phyloP scores from a whole-genome alignment of 2,329 filamentous ascomycete species.

The Diplodia scrobiculata region DNA sequence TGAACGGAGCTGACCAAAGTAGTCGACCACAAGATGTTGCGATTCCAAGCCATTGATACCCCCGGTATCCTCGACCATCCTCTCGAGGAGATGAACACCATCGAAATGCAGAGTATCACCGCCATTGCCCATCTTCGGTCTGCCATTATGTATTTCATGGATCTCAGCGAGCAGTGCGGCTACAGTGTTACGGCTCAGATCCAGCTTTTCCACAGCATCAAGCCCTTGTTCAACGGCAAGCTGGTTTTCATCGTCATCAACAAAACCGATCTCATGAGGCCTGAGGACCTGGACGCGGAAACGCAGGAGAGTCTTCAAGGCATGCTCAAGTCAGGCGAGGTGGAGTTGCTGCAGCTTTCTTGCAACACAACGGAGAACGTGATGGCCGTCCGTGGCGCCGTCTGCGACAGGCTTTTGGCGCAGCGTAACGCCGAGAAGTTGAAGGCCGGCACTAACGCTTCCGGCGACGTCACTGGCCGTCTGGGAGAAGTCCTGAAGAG shows the following conservation, averaged over 20 bases:
- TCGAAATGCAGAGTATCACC: slow-evolving; percentile 98
- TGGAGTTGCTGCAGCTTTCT: slow-evolving; percentile 89
- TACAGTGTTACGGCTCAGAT: slow-evolving; percentile 93
- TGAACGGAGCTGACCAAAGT: slow-evolving; percentile 74
- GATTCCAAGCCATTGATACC: slow-evolving; percentile 93
- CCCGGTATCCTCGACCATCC: slow-evolving; percentile 98
- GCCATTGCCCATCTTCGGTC: slow-evolving; percentile 95
- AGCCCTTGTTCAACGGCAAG: slow-evolving; percentile 96
- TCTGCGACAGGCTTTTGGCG: slow-evolving; percentile 88
- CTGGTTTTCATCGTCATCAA: slow-evolving; percentile 95
- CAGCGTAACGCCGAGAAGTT: slow-evolving; percentile 94
- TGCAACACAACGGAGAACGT: slow-evolving; percentile 95
- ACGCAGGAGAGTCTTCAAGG: slow-evolving; percentile 75
- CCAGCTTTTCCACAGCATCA: slow-evolving; percentile 92
- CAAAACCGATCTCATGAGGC: slow-evolving; percentile 91
- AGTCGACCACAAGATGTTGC: slow-evolving; percentile 89
- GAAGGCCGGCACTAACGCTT: slow-evolving; percentile 79
- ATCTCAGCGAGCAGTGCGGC: slow-evolving; percentile 93
- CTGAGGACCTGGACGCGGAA: slow-evolving; percentile 81
- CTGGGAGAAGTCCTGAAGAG: slow-evolving; percentile 87
- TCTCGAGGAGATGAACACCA: slow-evolving; percentile 99
- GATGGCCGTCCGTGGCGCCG: slow-evolving; percentile 91
- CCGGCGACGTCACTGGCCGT: slow-evolving; percentile 73
- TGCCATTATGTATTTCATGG: slow-evolving; percentile 97
- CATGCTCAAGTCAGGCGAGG: slow-evolving; percentile 81